Conservation (phyloP, 768 basidiomycete species). For the Naganishia randhawae region DNA sequence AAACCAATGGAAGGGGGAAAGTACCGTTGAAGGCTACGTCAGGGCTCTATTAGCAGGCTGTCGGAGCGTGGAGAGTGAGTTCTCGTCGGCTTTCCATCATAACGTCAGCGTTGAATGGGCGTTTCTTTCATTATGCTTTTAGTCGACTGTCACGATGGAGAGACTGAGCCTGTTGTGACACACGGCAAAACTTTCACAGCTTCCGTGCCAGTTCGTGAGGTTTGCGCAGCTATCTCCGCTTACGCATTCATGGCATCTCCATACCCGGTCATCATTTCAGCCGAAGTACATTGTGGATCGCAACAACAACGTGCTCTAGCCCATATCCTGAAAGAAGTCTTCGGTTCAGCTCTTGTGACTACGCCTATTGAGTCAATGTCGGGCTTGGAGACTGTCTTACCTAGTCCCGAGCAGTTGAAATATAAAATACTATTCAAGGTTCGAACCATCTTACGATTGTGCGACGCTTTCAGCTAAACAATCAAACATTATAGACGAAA, state of each 20-base stretch:
- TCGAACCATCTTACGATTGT: conserved; percentile 28
- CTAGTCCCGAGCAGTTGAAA: conserved; percentile 79
- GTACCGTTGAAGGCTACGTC: conserved; percentile 89
- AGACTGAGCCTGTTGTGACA: conserved; percentile 74
- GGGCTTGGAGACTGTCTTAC: conserved; percentile 57
- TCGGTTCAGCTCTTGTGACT: conserved; percentile 59
- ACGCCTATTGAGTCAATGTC: conserved; percentile 51
- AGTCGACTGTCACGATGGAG: conserved; percentile 94
- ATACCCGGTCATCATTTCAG: conserved; percentile 87
- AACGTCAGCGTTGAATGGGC: background rate
- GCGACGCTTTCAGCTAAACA: background rate
- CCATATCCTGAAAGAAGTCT: conserved; percentile 64
- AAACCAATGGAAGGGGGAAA: conserved; percentile 64
- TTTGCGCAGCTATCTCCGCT: conserved; percentile 75
- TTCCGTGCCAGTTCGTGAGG: conserved; percentile 72
- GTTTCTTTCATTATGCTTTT: background rate
- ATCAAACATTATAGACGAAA: conserved; percentile 15
- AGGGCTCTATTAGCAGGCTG: conserved; percentile 82
- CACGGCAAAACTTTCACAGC: conserved; percentile 86
- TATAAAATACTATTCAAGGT: conserved; percentile 80
- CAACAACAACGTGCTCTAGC: conserved; percentile 76
- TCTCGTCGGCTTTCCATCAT: background rate
- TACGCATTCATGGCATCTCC: conserved; percentile 88
- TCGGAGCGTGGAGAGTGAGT: conserved; percentile 86
- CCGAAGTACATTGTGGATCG: conserved; percentile 80